Base-by-base conservation (phyloP, 2,329 filamentous ascomycete species). In the Pseudogymnoascus sp. region DNA sequence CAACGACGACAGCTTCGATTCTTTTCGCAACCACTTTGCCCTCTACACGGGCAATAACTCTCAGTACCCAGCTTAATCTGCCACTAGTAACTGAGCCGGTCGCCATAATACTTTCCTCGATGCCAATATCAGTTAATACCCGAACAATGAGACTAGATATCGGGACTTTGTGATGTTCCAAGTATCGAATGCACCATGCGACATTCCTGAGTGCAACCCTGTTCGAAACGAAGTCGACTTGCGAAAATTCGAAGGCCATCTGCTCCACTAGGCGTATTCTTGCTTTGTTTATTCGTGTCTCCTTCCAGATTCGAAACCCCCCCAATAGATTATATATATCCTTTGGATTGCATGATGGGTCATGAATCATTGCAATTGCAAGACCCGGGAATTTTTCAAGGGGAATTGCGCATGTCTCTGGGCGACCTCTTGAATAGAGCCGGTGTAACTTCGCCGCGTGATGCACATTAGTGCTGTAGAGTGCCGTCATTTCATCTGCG, bases 161-260 rank as follows among this genome's bases (percentile, higher is more conserved):
- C 3, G 64, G 61, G 4, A 63, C 65, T 2, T 62, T 36, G 36
- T 71, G 67, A 10, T 62, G 60, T 7, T 65, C 65, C 5, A 73
- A 59, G 62, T 69, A 67, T 29, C 62, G 60, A 12, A 68, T 55
- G 59, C 69, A 72, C 58, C 67, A 67, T 35, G 52, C 58, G 18
- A 72, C 66, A 61, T 69, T 69, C 7, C 69, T 66, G n/a, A 72
- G 52, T 12, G 67, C 66, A 12, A 64, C 62, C 39, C 67, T 62
- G 8, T 42, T 62, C 10, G 62, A 37, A 8, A 64, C 64, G 6
- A 39, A 27, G 6, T 62, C 33, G 7, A 61, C 61, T 12, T 62
- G 37, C 9, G 70, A 66, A 63, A 72, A 72, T n/a, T 62, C 63
- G 3, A 62, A 59, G 15, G 71, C 70, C 65, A 72, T 69, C 27